Base-by-base conservation (phyloP, 2,329 filamentous ascomycete species). In the Dactylellina leptospora region DNA sequence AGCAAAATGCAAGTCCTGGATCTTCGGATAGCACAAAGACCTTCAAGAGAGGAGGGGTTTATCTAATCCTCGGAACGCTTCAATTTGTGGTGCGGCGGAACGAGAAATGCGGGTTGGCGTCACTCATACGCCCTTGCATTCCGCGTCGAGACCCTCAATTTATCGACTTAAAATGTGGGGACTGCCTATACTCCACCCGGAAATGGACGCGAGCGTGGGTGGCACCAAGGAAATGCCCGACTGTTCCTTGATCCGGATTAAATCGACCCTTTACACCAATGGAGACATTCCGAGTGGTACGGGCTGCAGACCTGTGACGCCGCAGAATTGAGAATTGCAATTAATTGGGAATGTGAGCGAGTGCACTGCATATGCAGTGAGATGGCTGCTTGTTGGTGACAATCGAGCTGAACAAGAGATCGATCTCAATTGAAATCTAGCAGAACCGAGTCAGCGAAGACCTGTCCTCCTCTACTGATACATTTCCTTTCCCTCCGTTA, bases 211-310 rank as follows among this genome's bases (percentile, higher is more conserved):
- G 58, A 30, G 38, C 45, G 60, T 48, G 4, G n/a, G 60, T 48
- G 36, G 13, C 28, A 64, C 51, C 51, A 55, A 55, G 30, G 33
- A 23, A 23, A 40, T 42, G 51, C 51, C 40, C 2, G 13, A 16
- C 23, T 23, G 28, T 50, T 56, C 50, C 50, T 64, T 25, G 20
- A 48, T 56, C 47, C 28, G 51, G 51, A 47, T n/a, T 25, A 54
- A 54, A 38, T 23, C 50, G 16, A 45, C n/a, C 18, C 18, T 22
- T 45, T 13, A 13, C 30, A 6, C 30, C 6, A 33, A 6, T 6
- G 30, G 6, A 10, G 16, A 45, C 40, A 22, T 3, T 44, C 9
- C 9, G n/a, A 3, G n/a, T 13, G 18, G 40, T 44, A 16, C 40
- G 10, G 18, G 40, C 20, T 45, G 40, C 20, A 22, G 40, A 45